Conservation (phyloP, 192 early-diverging fungal genomes). For the Phycomyces blakesleeanus region DNA sequence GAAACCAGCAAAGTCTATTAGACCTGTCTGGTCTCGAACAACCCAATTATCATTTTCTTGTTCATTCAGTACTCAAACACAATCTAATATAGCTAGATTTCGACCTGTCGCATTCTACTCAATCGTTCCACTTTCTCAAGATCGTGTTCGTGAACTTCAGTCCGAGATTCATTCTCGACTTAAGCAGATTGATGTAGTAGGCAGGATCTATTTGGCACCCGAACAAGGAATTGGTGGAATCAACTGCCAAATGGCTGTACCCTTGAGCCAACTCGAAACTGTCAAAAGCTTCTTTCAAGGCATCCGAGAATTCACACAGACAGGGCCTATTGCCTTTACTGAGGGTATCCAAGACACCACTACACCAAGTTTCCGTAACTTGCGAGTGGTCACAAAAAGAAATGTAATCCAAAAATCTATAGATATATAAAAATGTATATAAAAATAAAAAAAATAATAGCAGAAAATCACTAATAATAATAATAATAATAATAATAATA, state of each 20-base stretch:
- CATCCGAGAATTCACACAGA: constrained; percentile 23
- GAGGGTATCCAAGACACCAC: constrained; percentile 26
- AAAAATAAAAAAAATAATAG: too few relatives aligned
- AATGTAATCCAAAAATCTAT: constrained; percentile 36
- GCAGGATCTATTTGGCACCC: constrained; percentile 65
- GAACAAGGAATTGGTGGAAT: constrained; percentile 52
- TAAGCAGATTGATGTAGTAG: constrained; percentile 47
- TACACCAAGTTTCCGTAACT: constrained; percentile 58
- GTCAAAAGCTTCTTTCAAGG: constrained; percentile 54
- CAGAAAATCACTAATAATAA: too few relatives aligned
- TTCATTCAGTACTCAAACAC: too few relatives aligned
- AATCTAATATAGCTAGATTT: too few relatives aligned
- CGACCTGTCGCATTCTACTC: constrained; percentile 28
- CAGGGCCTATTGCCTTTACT: constrained; percentile 32
- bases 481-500: constrained; percentile 2
- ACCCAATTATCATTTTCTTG: too few relatives aligned
- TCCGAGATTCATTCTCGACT: constrained; percentile 10
- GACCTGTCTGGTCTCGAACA: too few relatives aligned
- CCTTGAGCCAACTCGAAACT: constrained; percentile 40
- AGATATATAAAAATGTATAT: neutral
- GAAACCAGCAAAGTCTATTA: too few relatives aligned
- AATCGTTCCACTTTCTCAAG: constrained; percentile 11
- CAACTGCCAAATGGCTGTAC: constrained; percentile 73
- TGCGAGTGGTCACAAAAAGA: constrained; percentile 56
- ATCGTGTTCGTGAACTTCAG: constrained; percentile 3